phyloP scores from a whole-genome alignment of 164 flowering plant species.

The Berberis thunbergii region DNA sequence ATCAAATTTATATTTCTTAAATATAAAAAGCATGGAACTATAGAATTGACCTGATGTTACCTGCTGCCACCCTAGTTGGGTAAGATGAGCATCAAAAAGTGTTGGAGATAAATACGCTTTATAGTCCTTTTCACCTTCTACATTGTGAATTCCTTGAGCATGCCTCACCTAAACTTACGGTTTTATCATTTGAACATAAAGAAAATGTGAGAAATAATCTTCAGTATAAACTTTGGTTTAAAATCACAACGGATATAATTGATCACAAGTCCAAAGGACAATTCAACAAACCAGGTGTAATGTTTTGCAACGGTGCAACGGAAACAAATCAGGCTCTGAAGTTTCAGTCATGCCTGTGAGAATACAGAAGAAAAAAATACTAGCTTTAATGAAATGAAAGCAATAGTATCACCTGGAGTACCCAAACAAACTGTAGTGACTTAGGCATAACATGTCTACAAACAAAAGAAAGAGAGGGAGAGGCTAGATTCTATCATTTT shows the following conservation, averaged over 20 bases:
- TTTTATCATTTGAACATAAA: not conserved
- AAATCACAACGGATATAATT: not conserved
- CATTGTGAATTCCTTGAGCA: constrained; percentile 91
- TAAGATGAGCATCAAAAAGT: constrained; percentile 70
- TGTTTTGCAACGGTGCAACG: constrained; percentile 66
- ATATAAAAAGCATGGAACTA: not conserved
- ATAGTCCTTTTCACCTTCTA: constrained; percentile 60
- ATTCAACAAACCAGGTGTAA: constrained; percentile 59
- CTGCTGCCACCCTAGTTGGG: constrained; percentile 89
- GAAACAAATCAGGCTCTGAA: constrained; percentile 34
- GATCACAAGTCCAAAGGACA: not conserved
- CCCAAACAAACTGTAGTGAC: too few relatives aligned
- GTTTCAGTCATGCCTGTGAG: constrained; percentile 46
- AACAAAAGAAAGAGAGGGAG: too few relatives aligned
- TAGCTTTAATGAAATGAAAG: not conserved
- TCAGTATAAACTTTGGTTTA: not conserved
- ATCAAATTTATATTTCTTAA: not conserved
- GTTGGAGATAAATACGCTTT: constrained; percentile 47
- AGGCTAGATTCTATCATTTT: too few relatives aligned
- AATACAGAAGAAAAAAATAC: not conserved
- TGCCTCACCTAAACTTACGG: constrained; percentile 62
- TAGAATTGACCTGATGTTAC: constrained; percentile 19
- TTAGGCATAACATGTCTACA: too few relatives aligned
- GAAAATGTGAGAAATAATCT: not conserved
- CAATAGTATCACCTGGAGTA: too few relatives aligned